Conservation (phyloP, 2,329 filamentous ascomycete genomes). For the Colletotrichum lentis region DNA sequence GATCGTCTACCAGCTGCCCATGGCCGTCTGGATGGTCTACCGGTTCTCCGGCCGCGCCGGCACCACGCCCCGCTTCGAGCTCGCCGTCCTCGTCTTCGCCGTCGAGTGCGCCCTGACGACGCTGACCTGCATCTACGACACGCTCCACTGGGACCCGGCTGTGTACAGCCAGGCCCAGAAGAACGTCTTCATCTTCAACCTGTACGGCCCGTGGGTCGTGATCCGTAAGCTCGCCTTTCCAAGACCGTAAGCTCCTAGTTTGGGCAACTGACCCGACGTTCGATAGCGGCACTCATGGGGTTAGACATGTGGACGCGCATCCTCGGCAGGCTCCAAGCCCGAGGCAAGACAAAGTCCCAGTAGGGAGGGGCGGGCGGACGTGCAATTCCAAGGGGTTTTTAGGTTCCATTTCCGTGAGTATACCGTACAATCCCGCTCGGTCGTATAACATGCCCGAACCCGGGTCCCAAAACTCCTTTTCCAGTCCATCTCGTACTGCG, state of each 20-base stretch:
- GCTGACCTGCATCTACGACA: constrained; percentile 60
- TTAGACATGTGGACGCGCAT: constrained; percentile 65
- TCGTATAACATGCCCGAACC: background rate
- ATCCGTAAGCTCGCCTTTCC: constrained; percentile 56
- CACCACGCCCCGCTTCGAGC: constrained; percentile 53
- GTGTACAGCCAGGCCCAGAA: constrained; percentile 57
- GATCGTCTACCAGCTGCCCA: constrained; percentile 59
- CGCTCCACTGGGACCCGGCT: constrained; percentile 57
- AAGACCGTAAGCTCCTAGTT: background rate
- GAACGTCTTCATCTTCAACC: constrained; percentile 55
- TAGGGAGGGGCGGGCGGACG: constrained; percentile 39
- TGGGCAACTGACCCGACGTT: background rate
- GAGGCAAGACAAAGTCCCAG: constrained; percentile 49
- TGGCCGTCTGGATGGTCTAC: constrained; percentile 57
- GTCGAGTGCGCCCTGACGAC: constrained; percentile 62
- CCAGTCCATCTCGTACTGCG: constrained; percentile 23
- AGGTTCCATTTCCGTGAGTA: constrained; percentile 18
- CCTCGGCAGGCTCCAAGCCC: constrained; percentile 51
- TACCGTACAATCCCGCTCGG: constrained; percentile 27
- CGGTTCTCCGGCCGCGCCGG: constrained; percentile 46
- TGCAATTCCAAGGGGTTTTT: constrained; percentile 5
- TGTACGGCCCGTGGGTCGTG: constrained; percentile 61
- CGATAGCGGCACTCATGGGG: constrained; percentile 58
- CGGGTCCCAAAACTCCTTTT: constrained; percentile 29
- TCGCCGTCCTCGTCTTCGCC: constrained; percentile 61